Percentiles rank a stretch among this genome's conserved stretches.
phyloP scores from a whole-genome alignment of 805 yeast species.

The Sugiyamaella americana region DNA sequence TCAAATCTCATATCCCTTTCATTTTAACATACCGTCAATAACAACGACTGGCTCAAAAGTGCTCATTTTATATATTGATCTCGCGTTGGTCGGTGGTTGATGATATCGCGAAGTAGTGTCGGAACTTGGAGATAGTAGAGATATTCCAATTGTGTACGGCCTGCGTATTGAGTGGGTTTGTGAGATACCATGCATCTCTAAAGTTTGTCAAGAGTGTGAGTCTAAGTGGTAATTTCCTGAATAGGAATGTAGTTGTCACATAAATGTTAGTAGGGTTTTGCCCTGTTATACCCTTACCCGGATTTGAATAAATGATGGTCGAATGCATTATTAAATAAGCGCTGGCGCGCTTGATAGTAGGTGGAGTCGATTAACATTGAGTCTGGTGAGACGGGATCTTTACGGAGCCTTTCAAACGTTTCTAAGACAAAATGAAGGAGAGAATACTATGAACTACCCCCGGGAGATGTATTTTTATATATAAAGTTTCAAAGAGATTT shows the following conservation, averaged over 20 bases:
- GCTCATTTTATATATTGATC: constrained; percentile 45
- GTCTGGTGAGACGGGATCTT: no score
- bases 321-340: no score
- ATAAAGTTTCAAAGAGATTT: no score
- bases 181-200: background rate
- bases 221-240: background rate
- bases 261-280: background rate
- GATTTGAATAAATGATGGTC: no score
- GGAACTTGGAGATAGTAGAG: background rate
- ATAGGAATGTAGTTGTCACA: background rate
- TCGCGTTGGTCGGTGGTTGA: background rate
- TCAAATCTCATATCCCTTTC: background rate
- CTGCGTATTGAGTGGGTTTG: no score
- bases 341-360: no score
- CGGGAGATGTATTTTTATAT: no score
- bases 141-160: background rate
- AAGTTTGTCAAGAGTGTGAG: background rate
- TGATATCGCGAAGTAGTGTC: background rate
- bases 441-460: no score
- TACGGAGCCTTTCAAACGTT: no score
- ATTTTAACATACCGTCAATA: constrained; percentile 64
- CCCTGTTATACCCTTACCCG: background rate
- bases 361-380: no score
- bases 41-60: constrained; percentile 95
- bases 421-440: no score